Conservation (phyloP, 2,329 filamentous ascomycete genomes). For the Sporothrix globosa region DNA sequence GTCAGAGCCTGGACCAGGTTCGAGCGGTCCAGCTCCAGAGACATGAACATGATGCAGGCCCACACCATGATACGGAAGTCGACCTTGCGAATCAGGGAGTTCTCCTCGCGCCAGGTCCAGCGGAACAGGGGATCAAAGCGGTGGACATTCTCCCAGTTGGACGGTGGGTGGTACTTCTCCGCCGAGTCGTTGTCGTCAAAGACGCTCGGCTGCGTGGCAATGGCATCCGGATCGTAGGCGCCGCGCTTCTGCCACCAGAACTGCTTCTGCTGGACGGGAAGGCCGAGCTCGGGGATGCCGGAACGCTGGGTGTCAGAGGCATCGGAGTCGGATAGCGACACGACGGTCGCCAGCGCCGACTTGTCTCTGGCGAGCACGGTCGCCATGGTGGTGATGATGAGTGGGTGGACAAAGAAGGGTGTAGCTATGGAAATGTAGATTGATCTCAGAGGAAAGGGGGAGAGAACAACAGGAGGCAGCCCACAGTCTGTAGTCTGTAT, state of each 20-base stretch:
- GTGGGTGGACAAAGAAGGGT: no score
- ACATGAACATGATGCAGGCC: slow-evolving; percentile 54
- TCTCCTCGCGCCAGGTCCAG: slow-evolving; percentile 50
- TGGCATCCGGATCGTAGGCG: slow-evolving; percentile 42
- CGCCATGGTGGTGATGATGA: slow-evolving; percentile 35
- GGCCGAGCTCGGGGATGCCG: slow-evolving; percentile 40
- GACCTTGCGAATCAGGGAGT: slow-evolving; percentile 51
- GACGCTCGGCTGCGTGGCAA: slow-evolving; percentile 46
- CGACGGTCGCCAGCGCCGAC: slow-evolving; percentile 2
- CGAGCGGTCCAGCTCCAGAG: slow-evolving; percentile 54
- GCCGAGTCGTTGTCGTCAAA: slow-evolving; percentile 47
- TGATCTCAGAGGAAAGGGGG: not conserved
- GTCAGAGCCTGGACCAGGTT: slow-evolving; percentile 54
- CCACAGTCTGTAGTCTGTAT: not conserved
- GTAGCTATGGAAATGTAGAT: not conserved
- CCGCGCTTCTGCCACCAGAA: slow-evolving; percentile 44
- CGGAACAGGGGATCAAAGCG: slow-evolving; percentile 52
- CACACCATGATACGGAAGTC: slow-evolving; percentile 50
- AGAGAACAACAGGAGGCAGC: not conserved
- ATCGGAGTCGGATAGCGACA: slow-evolving; percentile 32
- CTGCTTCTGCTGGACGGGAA: slow-evolving; percentile 39
- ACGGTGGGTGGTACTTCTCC: slow-evolving; percentile 44
- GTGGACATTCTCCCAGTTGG: slow-evolving; percentile 48
- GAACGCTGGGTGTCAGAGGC: not conserved
- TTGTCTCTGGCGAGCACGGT: slow-evolving; percentile 38